Percentiles rank a stretch among this genome's conserved stretches.
Evolutionary conservation across 306 rosid species (phyloP).

Genomic region (Acacia confusa): DNA sequence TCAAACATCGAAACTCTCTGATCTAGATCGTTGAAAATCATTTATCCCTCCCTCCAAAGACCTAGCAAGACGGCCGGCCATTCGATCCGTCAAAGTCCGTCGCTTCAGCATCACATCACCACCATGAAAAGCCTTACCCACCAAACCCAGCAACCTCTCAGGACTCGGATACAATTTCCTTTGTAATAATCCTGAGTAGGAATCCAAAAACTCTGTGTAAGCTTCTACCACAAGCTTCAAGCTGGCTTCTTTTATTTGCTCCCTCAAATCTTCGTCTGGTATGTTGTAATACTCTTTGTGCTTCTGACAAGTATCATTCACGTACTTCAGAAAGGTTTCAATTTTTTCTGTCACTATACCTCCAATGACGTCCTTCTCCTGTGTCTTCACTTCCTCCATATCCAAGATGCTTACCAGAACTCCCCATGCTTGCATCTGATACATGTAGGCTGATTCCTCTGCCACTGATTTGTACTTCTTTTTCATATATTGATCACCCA

Average conservation of each 20-base stretch:
- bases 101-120: constrained; percentile 39
- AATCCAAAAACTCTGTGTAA: constrained; percentile 57
- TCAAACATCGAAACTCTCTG: constrained; percentile 23
- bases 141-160: constrained; percentile 48
- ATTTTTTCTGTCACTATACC: constrained; percentile 44
- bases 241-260: constrained; percentile 69
- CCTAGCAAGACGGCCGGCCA: constrained; percentile 37
- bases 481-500: constrained; percentile 65
- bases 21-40: constrained; percentile 40
- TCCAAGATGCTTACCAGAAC: constrained; percentile 54
- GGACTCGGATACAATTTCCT: constrained; percentile 52
- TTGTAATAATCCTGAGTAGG: constrained; percentile 44
- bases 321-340: constrained; percentile 58
- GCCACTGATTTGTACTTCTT: constrained; percentile 59
- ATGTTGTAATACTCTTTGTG: constrained; percentile 55
- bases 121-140: constrained; percentile 51
- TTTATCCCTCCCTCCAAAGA: constrained; percentile 39
- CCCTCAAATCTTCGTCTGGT: constrained; percentile 69
- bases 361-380: constrained; percentile 47
- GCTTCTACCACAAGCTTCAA: constrained; percentile 53
- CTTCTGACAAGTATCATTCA: constrained; percentile 54
- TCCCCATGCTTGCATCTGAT: constrained; percentile 76
- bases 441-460: constrained; percentile 77
- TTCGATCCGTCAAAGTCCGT: constrained; percentile 45
- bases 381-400: constrained; percentile 40